phyloP scores from a whole-genome alignment of 192 early-diverging fungal genomes.

The Podila epigama region DNA sequence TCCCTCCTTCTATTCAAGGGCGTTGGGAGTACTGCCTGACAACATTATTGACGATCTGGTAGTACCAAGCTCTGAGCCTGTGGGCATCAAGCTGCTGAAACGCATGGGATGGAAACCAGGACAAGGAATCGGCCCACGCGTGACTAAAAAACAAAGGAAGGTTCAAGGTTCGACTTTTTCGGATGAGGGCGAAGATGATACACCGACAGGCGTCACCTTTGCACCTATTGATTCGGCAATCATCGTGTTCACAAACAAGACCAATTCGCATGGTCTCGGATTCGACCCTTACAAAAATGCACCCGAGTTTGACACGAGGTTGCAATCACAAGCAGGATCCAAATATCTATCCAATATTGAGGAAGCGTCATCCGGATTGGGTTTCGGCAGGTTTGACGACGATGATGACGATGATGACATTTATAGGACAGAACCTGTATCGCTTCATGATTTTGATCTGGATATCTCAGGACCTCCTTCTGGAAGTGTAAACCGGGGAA shows the following conservation, averaged over 20 bases:
- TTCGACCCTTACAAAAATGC: constrained; percentile 72
- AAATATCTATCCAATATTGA: constrained; percentile 24
- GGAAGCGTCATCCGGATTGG: constrained; percentile 51
- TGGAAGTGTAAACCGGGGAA: constrained; percentile 32
- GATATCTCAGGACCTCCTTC: constrained; percentile 26
- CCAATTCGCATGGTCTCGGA: constrained; percentile 69
- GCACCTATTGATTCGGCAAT: constrained; percentile 71
- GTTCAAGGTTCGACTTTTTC: constrained; percentile 5
- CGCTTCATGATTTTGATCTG: constrained; percentile 8
- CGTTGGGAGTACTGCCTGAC: constrained; percentile 52
- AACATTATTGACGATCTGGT: constrained; percentile 65
- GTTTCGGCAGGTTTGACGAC: constrained; percentile 76
- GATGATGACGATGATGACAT: constrained; percentile 58
- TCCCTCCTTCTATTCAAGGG: constrained; percentile 1
- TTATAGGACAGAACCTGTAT: constrained; percentile 34
- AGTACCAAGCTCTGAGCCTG: constrained; percentile 66
- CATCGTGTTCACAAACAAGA: constrained; percentile 57
- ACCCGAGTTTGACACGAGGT: constrained; percentile 62
- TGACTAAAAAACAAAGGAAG: constrained; percentile 47
- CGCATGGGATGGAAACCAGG: constrained; percentile 92
- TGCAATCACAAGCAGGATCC: constrained; percentile 18
- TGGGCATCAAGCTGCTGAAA: constrained; percentile 69
- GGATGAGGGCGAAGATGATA: constrained; percentile 55
- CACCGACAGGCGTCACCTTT: constrained; percentile 62
- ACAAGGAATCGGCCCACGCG: constrained; percentile 82